A percentile compares a stretch with the other conserved stretches of the same genome.
Evolutionary conservation across 208 protist species (phyloP).

Genomic region (Trypanosomatidae sp.): DNA sequence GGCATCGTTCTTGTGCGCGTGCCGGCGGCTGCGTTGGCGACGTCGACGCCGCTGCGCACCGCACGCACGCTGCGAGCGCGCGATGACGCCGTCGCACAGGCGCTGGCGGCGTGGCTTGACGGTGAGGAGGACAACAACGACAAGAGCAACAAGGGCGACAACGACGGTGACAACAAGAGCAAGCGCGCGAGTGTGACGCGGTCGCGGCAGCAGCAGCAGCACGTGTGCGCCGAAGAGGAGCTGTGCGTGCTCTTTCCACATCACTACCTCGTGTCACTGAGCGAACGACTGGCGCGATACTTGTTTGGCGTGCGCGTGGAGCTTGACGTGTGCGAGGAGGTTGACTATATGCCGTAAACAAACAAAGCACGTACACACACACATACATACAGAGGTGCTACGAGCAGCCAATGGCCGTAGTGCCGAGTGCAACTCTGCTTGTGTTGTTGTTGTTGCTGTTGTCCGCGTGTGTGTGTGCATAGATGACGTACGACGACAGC

Average conservation of each 20-base stretch:
- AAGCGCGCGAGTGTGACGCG: background rate
- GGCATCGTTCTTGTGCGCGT: conserved; percentile 9
- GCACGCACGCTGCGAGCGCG: background rate
- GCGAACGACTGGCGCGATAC: conserved; percentile 32
- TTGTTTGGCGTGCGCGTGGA: conserved; percentile 45
- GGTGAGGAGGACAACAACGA: conserved; percentile 6
- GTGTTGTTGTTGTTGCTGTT: background rate
- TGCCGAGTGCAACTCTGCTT: no score
- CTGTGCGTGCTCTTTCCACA: conserved; percentile 30
- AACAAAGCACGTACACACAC: background rate
- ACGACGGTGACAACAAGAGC: background rate
- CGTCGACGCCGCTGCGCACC: conserved; percentile 1
- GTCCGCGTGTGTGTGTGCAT: background rate
- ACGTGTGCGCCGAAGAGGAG: no score
- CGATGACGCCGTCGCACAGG: conserved; percentile 2
- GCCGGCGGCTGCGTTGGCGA: conserved; percentile 6
- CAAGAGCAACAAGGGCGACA: conserved; percentile 4
- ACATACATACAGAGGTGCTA: no score
- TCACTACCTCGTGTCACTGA: conserved; percentile 51
- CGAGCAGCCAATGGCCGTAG: no score
- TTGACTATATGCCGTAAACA: conserved; percentile 23
- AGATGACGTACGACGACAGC: no score
- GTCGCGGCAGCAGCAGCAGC: no score
- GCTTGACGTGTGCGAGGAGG: conserved; percentile 63
- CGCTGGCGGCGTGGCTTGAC: conserved; percentile 2